Conservation (phyloP, 1,139 yeast species). For the Protomyces macrosporus region DNA sequence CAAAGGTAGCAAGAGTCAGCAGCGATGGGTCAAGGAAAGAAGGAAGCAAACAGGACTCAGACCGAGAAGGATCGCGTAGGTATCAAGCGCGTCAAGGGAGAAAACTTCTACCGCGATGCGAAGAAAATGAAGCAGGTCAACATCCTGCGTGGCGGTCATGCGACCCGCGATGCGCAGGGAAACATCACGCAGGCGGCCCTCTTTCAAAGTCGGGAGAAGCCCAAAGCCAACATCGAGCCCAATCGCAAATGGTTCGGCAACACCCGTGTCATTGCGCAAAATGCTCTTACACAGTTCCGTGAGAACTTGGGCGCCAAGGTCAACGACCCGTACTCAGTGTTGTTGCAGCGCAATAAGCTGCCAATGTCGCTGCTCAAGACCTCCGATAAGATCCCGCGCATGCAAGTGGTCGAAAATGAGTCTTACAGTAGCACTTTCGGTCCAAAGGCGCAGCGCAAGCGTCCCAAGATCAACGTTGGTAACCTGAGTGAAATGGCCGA, state of each 20-base stretch:
- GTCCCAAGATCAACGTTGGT: constrained; percentile 71
- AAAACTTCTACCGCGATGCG: constrained; percentile 88
- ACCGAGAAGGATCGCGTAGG: constrained; percentile 54
- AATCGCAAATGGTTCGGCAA: constrained; percentile 97
- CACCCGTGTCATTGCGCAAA: constrained; percentile 95
- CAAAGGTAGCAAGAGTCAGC: background rate
- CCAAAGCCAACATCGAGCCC: constrained; percentile 91
- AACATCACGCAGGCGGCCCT: constrained; percentile 82
- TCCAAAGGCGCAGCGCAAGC: constrained; percentile 85
- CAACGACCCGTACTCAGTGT: constrained; percentile 80
- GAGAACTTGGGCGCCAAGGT: constrained; percentile 88
- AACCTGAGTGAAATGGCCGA: constrained; percentile 77
- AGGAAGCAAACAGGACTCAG: constrained; percentile 76
- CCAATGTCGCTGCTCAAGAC: constrained; percentile 95
- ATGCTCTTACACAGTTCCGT: constrained; percentile 88
- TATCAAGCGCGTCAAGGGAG: constrained; percentile 90
- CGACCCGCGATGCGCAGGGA: constrained; percentile 79
- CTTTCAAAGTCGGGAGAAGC: constrained; percentile 80
- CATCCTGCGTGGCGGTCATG: constrained; percentile 90
- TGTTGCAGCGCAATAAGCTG: constrained; percentile 79
- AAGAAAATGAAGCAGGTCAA: constrained; percentile 82
- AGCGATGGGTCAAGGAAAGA: constrained; percentile 83
- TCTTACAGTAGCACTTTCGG: constrained; percentile 79
- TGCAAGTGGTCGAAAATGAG: constrained; percentile 83
- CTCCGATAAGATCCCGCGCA: constrained; percentile 50